Conservation (phyloP, 2,329 filamentous ascomycete species). For the Onygenales sp. region DNA sequence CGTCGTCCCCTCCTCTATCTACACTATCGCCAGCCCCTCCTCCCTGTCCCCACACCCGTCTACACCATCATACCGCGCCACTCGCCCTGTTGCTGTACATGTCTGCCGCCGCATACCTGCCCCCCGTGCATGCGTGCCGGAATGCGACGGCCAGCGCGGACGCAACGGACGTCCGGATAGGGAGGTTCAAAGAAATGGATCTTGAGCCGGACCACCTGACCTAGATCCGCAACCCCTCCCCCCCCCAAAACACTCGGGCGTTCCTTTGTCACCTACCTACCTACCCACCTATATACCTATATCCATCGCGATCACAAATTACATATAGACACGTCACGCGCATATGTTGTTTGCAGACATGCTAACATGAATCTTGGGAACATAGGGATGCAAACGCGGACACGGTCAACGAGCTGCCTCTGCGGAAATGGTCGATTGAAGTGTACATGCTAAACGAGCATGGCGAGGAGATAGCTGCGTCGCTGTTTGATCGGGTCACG, state of each 20-base stretch:
- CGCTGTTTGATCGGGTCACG: slow-evolving; percentile 80
- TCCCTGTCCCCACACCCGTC: slow-evolving; percentile 1
- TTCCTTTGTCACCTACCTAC: background rate
- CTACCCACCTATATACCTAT: background rate
- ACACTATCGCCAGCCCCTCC: slow-evolving; percentile 1
- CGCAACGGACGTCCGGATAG: background rate
- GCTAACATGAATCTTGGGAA: background rate
- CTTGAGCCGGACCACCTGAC: too few relatives aligned
- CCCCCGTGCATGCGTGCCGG: background rate
- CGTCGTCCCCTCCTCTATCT: slow-evolving; percentile 28
- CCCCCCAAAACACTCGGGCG: too few relatives aligned
- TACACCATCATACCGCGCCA: slow-evolving; percentile 12
- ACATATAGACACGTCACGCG: background rate
- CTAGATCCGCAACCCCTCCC: background rate
- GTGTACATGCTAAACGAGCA: slow-evolving; percentile 76
- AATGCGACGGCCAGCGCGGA: background rate
- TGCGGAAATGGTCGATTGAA: slow-evolving; percentile 85
- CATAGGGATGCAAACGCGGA: slow-evolving; percentile 57
- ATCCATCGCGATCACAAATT: background rate
- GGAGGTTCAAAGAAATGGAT: too few relatives aligned
- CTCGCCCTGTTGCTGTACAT: background rate
- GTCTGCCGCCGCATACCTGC: background rate
- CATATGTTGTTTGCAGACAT: background rate
- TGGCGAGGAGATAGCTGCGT: slow-evolving; percentile 73
- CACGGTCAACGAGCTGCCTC: slow-evolving; percentile 75